Conservation (phyloP, 441 rosid species). For the Gossypium davidsonii region DNA sequence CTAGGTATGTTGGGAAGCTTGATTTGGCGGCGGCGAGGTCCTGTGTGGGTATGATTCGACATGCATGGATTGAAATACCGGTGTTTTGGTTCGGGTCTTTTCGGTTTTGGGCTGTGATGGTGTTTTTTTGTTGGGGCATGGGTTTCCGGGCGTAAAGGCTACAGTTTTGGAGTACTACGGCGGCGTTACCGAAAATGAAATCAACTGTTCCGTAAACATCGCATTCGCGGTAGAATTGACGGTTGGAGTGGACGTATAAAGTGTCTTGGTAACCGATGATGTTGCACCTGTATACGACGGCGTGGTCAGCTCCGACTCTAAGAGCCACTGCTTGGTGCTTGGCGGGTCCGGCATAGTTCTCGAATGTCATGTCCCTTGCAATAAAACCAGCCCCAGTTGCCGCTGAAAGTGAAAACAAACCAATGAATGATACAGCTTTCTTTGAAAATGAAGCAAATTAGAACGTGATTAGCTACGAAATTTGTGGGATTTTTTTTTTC, state of each 20-base stretch:
- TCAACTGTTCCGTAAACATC: constrained; percentile 85
- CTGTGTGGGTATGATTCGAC: constrained; percentile 42
- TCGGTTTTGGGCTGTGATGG: constrained; percentile 87
- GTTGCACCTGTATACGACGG: constrained; percentile 69
- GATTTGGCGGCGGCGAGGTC: constrained; percentile 50
- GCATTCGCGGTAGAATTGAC: constrained; percentile 86
- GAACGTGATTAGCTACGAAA: background rate
- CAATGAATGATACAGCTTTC: background rate
- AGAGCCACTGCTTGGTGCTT: constrained; percentile 97
- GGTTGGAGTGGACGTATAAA: constrained; percentile 81
- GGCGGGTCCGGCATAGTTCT: constrained; percentile 77
- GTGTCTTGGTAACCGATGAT: constrained; percentile 86
- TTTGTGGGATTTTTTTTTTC: background rate
- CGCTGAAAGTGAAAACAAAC: constrained; percentile 32
- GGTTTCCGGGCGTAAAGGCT: constrained; percentile 76
- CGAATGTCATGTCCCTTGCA: constrained; percentile 77
- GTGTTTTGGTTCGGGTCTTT: constrained; percentile 90
- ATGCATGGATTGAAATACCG: constrained; percentile 81
- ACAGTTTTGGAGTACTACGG: constrained; percentile 77
- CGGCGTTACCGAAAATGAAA: constrained; percentile 89
- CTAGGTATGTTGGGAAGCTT: constrained; percentile 59
- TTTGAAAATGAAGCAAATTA: background rate
- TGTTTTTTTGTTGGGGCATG: constrained; percentile 63
- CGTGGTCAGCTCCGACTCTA: constrained; percentile 79
- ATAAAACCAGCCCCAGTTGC: constrained; percentile 87